Base-by-base conservation (phyloP, 1,284 basidiomycete species). In the Pseudozyma pruni region DNA sequence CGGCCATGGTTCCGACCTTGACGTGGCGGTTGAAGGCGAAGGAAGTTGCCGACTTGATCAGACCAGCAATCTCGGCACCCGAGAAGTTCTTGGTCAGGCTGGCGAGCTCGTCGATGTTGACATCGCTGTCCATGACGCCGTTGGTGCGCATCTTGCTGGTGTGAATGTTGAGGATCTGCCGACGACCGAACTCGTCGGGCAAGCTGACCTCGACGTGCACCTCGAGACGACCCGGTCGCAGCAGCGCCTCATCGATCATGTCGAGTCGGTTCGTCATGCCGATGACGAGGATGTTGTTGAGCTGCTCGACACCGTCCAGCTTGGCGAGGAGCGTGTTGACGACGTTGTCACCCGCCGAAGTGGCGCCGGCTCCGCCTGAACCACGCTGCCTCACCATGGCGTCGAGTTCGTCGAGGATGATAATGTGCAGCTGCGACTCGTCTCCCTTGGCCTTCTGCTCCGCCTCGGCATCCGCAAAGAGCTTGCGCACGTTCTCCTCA, bases 191-290 rank as follows among this genome's bases (percentile, higher is more conserved):
- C 81, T 95, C 94, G 80, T 98, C 95, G 0, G 96, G 96, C 1
- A 98, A 86, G 5, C 93, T 96, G 69, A 99, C 98, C 84, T 99
- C 96, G 89, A 99, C 97, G 84, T 98, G 96, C n/a, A 98, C 95
- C 83, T 99, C 96, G 44, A 99, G 90, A 86, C 96, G 94, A 56
- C 96, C 96, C 1, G 96, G 95, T 79, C 96, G 94, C 13, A 98
- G 87, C 1, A 98, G 87, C 7, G 95, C 96, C 82, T 98, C 96
- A 80, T 99, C 96, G 77, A 99, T 98, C 94, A 98, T 95, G 86
- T 99, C 96, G 50, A 90, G 85, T 67, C 96, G 90, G 84, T 99
- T 98, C 49, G 96, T 99, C 96, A 98, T 98, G 80, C 96, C 96
- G 75, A 99, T 99, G 75, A 99, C 91, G 72, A 99, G 90, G 62